These are phyloP conservation scores for Aspergillus avenaceus DNA, from an alignment of 495 filamentous ascomycete genomes.

Conservation along the genomic window DNA sequence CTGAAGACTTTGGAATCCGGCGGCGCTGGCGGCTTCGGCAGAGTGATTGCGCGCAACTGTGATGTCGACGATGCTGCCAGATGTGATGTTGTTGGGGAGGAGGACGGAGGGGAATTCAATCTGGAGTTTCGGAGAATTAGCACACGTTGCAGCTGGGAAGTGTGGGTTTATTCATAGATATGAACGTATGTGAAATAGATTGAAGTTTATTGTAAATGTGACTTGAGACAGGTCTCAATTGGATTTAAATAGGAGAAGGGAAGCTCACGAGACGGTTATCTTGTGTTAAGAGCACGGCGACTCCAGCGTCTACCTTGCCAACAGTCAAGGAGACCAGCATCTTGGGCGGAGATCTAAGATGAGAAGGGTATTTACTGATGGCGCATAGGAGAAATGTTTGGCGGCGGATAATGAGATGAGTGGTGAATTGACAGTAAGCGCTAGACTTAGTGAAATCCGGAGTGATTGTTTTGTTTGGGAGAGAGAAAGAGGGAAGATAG, in stretches of 20 bases:
- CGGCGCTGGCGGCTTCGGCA: slow-evolving; percentile 68
- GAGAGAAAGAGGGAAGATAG: neutral
- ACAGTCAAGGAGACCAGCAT: slow-evolving; percentile 99
- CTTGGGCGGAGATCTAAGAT: slow-evolving; percentile 15
- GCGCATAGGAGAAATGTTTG: slow-evolving; percentile 5
- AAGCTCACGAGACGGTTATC: slow-evolving; percentile 87
- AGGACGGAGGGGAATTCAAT: slow-evolving; percentile 99
- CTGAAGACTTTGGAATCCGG: slow-evolving; percentile 78
- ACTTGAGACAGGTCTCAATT: too few relatives aligned
- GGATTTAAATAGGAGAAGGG: slow-evolving; percentile 5
- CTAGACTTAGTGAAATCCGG: too few relatives aligned
- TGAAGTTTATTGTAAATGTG: too few relatives aligned
- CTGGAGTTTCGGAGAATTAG: slow-evolving; percentile 41
- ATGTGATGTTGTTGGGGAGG: slow-evolving; percentile 88
- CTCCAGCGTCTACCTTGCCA: slow-evolving; percentile 97
- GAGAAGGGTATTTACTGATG: neutral
- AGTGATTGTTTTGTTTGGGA: too few relatives aligned
- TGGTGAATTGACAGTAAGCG: too few relatives aligned
- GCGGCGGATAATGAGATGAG: too few relatives aligned
- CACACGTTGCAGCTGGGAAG: neutral
- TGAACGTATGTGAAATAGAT: too few relatives aligned
- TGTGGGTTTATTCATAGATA: neutral
- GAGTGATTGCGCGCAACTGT: slow-evolving; percentile 82
- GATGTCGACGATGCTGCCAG: slow-evolving; percentile 96
- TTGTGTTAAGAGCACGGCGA: slow-evolving; percentile 92